These are phyloP conservation scores for Nidularia pulvinata DNA, from an alignment of 768 basidiomycete genomes.

Conservation along the genomic window DNA sequence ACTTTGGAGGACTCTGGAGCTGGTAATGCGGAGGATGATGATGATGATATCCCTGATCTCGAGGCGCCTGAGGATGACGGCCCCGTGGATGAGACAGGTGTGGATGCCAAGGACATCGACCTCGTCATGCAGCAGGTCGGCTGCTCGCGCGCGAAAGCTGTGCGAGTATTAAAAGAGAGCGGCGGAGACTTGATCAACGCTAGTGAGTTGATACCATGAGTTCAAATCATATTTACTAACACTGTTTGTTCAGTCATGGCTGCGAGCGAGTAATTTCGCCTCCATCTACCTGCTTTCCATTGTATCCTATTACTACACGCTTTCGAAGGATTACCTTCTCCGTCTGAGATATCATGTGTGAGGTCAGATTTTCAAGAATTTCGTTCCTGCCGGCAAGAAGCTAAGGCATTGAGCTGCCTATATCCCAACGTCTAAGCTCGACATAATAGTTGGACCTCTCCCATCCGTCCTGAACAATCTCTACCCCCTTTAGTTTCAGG, in stretches of 20 bases:
- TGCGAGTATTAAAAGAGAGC: constrained; percentile 86
- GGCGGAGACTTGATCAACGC: constrained; percentile 97
- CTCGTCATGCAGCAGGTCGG: constrained; percentile 88
- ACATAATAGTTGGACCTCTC: constrained; percentile 90
- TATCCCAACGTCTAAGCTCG: constrained; percentile 67
- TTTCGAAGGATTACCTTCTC: constrained; percentile 15
- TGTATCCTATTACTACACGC: constrained; percentile 16
- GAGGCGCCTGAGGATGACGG: constrained; percentile 84
- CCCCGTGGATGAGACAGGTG: constrained; percentile 81
- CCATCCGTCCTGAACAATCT: constrained; percentile 78
- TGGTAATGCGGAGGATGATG: constrained; percentile 60
- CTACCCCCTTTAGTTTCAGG: constrained; percentile 44
- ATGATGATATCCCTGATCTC: constrained; percentile 84
- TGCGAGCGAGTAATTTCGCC: constrained; percentile 73
- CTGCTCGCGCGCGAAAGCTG: constrained; percentile 92
- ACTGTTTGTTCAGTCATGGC: constrained; percentile 70
- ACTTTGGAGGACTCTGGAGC: constrained; percentile 50
- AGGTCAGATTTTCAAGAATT: neutral
- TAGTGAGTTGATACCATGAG: constrained; percentile 55
- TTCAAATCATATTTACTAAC: neutral
- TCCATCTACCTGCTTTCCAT: constrained; percentile 22
- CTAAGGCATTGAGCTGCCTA: constrained; percentile 6
- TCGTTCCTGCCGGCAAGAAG: too few species aligned
- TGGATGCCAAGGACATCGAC: constrained; percentile 95
- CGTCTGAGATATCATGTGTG: constrained; percentile 10